A percentile compares a stretch with the other conserved stretches of the same genome.
phyloP scores from a whole-genome alignment of 805 yeast species.

The Wickerhamiella nectarea region DNA sequence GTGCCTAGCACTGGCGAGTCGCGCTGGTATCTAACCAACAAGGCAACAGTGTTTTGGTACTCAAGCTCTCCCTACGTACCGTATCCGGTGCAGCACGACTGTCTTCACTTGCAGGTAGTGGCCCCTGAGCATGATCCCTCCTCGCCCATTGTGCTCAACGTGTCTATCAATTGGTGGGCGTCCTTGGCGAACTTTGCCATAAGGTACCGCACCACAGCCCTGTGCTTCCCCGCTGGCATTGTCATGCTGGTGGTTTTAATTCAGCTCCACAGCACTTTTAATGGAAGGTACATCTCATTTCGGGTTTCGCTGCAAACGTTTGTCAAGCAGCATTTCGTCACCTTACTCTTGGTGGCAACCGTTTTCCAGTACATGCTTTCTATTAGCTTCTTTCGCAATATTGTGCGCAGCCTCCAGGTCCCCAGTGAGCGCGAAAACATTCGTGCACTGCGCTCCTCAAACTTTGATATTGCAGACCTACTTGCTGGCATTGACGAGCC shows the following conservation, averaged over 20 bases:
- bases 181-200: slow-evolving; percentile 59
- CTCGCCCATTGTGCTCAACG: slow-evolving; percentile 1
- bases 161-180: slow-evolving; percentile 36
- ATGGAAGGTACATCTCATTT: slow-evolving; percentile 32
- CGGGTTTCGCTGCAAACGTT: slow-evolving; percentile 34
- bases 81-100: slow-evolving; percentile 7
- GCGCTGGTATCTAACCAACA: slow-evolving; percentile 14
- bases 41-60: slow-evolving; percentile 17
- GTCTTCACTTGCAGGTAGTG: slow-evolving; percentile 8
- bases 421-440: slow-evolving; percentile 22
- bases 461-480: slow-evolving; percentile 17
- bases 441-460: slow-evolving; percentile 14
- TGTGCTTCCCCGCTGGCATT: slow-evolving; percentile 54
- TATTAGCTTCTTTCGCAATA: slow-evolving; percentile 11
- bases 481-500: slow-evolving; percentile 17
- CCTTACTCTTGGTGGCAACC: slow-evolving; percentile 19
- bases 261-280: slow-evolving; percentile 37
- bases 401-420: slow-evolving; percentile 18
- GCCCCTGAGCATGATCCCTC: neutral
- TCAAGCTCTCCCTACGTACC: slow-evolving; percentile 20
- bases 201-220: slow-evolving; percentile 62
- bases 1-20: slow-evolving; percentile 14
- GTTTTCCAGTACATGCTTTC: slow-evolving; percentile 24
- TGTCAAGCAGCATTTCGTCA: slow-evolving; percentile 22
- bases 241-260: slow-evolving; percentile 37